phyloP scores from a whole-genome alignment of 768 basidiomycete species.

The Termitomyces sp. region DNA sequence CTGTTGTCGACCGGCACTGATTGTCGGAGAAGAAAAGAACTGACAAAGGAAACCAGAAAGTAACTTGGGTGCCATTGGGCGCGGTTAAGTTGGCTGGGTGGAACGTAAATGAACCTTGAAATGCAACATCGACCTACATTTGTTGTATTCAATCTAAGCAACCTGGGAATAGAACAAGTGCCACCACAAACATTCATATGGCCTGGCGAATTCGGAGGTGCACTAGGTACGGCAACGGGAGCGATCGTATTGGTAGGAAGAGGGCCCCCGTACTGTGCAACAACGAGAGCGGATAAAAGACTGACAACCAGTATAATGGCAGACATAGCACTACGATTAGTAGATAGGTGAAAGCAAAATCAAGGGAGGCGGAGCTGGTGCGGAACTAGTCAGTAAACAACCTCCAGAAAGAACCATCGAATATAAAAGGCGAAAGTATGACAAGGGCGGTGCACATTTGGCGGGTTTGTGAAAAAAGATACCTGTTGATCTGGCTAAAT shows the following conservation, averaged over 20 bases:
- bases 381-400: background rate
- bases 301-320: conserved; percentile 18
- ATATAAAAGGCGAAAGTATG: background rate
- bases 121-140: conserved; percentile 38
- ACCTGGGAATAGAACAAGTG: background rate
- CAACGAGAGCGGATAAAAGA: conserved; percentile 28
- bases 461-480: background rate
- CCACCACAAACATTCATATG: conserved; percentile 29
- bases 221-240: conserved; percentile 29
- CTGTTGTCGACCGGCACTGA: background rate
- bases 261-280: conserved; percentile 31
- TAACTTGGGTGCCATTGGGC: conserved; percentile 42
- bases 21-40: conserved; percentile 8
- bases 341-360: background rate
- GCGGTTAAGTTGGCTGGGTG: conserved; percentile 42
- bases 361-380: background rate
- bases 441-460: background rate
- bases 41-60: conserved; percentile 49
- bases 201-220: conserved; percentile 29
- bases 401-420: background rate
- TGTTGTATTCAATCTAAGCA: background rate
- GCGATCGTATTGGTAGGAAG: conserved; percentile 17
- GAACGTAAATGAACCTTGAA: conserved; percentile 33
- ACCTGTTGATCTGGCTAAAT: background rate
- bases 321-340: conserved; percentile 19